Evolutionary conservation across 257 asterid genomes (phyloP).

Genomic region (Rauvolfia tetraphylla): DNA sequence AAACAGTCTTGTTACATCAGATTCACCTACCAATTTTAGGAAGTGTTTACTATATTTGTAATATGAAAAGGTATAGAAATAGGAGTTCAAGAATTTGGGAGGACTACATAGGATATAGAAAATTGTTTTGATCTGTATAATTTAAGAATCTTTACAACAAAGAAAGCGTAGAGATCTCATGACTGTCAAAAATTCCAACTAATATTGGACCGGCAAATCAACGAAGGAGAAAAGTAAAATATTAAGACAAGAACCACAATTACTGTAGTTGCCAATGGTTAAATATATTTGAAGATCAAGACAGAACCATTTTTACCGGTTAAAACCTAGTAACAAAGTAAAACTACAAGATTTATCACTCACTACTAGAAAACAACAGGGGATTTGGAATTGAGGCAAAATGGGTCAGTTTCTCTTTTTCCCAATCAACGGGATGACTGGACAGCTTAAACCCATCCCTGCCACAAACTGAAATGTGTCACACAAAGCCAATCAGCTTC

Average conservation of each 20-base stretch:
- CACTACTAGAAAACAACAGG: background rate
- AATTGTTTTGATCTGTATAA: too few relatives aligned
- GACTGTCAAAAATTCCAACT: background rate
- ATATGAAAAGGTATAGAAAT: background rate
- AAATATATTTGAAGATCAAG: background rate
- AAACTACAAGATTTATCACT: background rate
- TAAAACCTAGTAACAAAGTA: background rate
- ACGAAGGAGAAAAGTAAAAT: background rate
- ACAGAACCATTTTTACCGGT: background rate
- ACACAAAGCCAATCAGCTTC: background rate
- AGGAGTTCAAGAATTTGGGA: background rate
- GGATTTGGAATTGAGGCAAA: background rate
- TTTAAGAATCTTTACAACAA: background rate
- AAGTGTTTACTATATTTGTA: background rate
- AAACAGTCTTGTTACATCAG: background rate
- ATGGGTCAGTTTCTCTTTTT: background rate
- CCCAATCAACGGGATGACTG: background rate
- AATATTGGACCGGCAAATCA: background rate
- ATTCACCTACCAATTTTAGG: background rate
- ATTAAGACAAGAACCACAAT: background rate
- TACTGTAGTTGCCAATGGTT: background rate
- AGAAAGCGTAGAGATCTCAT: background rate
- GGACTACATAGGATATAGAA: background rate
- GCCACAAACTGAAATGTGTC: background rate
- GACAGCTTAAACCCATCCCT: background rate